Evolutionary conservation across 768 basidiomycete genomes (phyloP), one percentile per base, ranked within the genome.

Genomic region (Mycena albidolilacea): DNA sequence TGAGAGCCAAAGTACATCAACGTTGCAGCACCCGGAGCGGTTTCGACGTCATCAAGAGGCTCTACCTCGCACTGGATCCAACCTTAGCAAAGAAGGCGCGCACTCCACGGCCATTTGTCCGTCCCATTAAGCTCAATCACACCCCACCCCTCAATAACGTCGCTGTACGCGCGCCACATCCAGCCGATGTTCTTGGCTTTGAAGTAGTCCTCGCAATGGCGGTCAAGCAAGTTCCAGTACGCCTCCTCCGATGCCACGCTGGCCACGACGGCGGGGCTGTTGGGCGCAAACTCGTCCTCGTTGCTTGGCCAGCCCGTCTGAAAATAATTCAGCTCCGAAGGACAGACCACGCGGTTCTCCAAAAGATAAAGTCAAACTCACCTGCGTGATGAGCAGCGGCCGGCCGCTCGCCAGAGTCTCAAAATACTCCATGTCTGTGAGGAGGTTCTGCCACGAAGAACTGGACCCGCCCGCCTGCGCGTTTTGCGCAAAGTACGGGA

Each of bases 221-320:
- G 35, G 59, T 74, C 73, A 11, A 74, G 68, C 35, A 74, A 46
- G 43, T 74, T 35, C 73, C 73, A 74, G 52, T 65, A 69, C 11
- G 68, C 73, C 59, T 70, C 64, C 19, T 69, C 68, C 11, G 73
- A 74, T 14, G 73, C 58, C 37, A 74, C 64, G 37, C 64, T 65
- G 44, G 73, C 73, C 60, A 74, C 73, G 37, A 74, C 64, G 23
- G 44, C 73, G 52, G 73, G 64, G 44, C 68, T 70, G 68, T 74
- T 74, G 23, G 73, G 73, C 54, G 68, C 73, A 62, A 74, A 74
- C 50, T 74, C 73, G 59, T 74, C 73, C 64, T 74, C 68, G 58
- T 74, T 74, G 60, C 68, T 74, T 48, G 73, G 73, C 73, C 73
- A 74, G 64, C 73, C 73, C 19, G 73, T 74, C 73, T 74, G 67